Base-by-base conservation (phyloP, 345 rosid species). In the Hypericum androsaemum region DNA sequence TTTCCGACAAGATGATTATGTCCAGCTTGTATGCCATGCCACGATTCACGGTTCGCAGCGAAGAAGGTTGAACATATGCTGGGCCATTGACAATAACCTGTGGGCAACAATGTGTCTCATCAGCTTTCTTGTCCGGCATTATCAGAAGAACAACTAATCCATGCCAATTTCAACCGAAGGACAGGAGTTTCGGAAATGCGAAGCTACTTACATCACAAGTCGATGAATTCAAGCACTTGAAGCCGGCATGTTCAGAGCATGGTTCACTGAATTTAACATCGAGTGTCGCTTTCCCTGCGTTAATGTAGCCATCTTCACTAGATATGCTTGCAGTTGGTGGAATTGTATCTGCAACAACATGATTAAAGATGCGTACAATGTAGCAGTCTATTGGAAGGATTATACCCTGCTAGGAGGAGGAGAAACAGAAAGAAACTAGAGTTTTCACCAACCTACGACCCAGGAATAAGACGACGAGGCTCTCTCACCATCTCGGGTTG, bases 311-410 rank as follows among this genome's bases (percentile, higher is more conserved):
- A 52, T 72, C 63, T 46, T 60, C 57, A 41, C 74, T 74, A 41
- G 62, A 65, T 57, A 78, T 59, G 40, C 51, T 67, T 56, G 76
- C 83, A 55, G 83, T 72, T 53, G 80, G 83, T 32, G 71, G 70
- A 54, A 64, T 43, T 62, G 74, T 69, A 55, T 78, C 83, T 74
- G 53, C n/a, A 28, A 12, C 4, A 6, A 50, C 17, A 43, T 22
- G 40, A 56, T 50, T 14, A 58, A 37, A 12, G 14, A 44, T 7
- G 22, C 14, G 14, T 12, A 46, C 40, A 13, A n/a, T 16, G 12
- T 40, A 45, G 10, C 13, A 7, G 42, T 22, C 56, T 39, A 48
- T 28, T 53, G 28, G 37, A 39, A 52, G 16, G 41, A 14, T 12
- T 42, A 45, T 7, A 56, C 40, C 35, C 39, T 14, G 55, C 16